Evolutionary conservation across 208 protist species (phyloP), one percentile per base, ranked within the genome.

Genomic region (Leishmania arabica): DNA sequence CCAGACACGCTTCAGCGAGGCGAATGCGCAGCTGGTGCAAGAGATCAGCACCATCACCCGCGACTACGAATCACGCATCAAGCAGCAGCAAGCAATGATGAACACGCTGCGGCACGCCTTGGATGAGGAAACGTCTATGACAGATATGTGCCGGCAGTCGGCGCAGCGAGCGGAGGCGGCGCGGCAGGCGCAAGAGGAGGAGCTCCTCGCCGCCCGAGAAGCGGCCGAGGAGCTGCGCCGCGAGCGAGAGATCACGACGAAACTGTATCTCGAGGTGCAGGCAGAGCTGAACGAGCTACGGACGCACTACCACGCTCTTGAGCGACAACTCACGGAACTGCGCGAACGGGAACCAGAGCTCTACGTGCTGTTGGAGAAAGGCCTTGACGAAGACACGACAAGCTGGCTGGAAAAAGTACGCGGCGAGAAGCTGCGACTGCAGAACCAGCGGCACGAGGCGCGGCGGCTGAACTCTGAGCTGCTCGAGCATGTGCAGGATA

Each of bases 81-180:
- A 77, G 56, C 90, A 96, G 78, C 89, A 92, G 85, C 88, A 96
- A 74, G 80, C 86, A 2, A 87, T 91, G 70, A 85, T 94, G 62
- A 77, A 77, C 13, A 92, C 91, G 42, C 84, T 96, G 34, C 90
- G 90, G 27, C 58, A 79, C 47, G 86, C 91, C 0, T 77, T 94
- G 17, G 89, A 90, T 42, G 92, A 96, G 79, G 92, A 94, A 71
- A 88, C 84, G 37, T 70, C 74, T 34, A 90, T 80, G 81, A 84
- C 91, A 11, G 92, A 94, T 73, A 21, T 71, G 31, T 90, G 88
- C 73, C 86, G 86, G 9, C 76, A 86, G 37, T 84, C 79, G 31
- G 85, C 86, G 47, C 85, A 89, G 68, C 75, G 83, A 0, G 83
- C 87, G 15, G 86, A 89, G 51, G 85, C 83, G n/a, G 70, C 21